Evolutionary conservation across 768 basidiomycete species (phyloP), one percentile per base, ranked within the genome.

Genomic region (Trametes punicea): DNA sequence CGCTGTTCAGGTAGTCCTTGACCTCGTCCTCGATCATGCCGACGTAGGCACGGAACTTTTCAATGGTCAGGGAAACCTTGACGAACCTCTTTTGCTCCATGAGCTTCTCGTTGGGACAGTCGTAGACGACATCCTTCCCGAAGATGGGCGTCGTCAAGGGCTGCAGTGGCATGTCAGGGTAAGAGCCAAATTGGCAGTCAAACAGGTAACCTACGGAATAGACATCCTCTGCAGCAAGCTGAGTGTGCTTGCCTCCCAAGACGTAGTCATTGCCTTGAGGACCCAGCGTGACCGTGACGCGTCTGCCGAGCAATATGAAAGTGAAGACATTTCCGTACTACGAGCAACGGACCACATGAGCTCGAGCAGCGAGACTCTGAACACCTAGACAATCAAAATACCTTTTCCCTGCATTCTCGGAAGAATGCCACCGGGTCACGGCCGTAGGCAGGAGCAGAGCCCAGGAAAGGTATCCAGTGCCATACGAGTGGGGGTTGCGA

Each of bases 31-130:
- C 72, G 59, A 81, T 76, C 69, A 80, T 73, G 40, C 74, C 75
- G 45, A 82, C 77, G 69, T 99, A 98, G 27, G 84, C 78, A 39
- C 87, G 83, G 71, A 99, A 84, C 71, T 95, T 95, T 25, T 98
- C 95, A 11, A 83, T 84, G 10, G 93, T 90, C 20, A 99, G 83
- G 21, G 97, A 95, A 59, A 93, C 85, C 75, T 99, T 99, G 72
- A 98, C 88, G 67, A 98, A 98, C 69, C 88, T 90, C 80, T 99
- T 99, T 71, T 99, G 97, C 66, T 99, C 94, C 95, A 99, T 98
- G 72, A 99, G 86, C 41, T 90, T 74, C 44, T 95, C 90, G 70
- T 98, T 98, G 29, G 97, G 96, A 47, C 91, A 85, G 64, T 98
- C 97, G 69, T 98, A 99, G 10, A 98, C 95, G 42, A 99, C 97